phyloP scores from a whole-genome alignment of 495 filamentous ascomycete genomes.

The Cercophora scortea region DNA sequence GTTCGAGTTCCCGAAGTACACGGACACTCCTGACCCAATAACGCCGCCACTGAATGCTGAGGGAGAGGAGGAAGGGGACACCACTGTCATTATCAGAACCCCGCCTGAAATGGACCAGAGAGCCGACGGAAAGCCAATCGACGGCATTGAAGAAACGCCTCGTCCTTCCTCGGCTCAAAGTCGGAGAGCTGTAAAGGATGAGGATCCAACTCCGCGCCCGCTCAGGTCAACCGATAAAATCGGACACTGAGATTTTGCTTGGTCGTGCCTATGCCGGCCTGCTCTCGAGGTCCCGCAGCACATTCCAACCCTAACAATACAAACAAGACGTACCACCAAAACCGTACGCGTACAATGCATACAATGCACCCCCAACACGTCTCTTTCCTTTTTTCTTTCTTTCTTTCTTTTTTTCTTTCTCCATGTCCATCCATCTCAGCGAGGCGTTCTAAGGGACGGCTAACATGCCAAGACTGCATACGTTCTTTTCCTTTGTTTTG shows the following conservation, averaged over 20 bases:
- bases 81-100: conserved; percentile 17
- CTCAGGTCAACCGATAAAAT: conserved; percentile 6
- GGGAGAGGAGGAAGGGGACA: conserved; percentile 10
- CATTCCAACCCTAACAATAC: neutral
- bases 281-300: conserved; percentile 1
- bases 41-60: conserved; percentile 4
- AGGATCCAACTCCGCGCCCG: conserved; percentile 25
- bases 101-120: conserved; percentile 10
- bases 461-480: conserved; percentile 13
- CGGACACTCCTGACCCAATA: conserved; percentile 2
- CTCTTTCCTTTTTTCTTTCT: conserved; percentile 2
- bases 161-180: conserved; percentile 9
- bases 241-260: neutral
- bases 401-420: conserved; percentile 4
- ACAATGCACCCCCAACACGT: neutral
- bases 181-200: conserved; percentile 9
- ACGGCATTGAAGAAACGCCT: conserved; percentile 23
- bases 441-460: conserved; percentile 15
- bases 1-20: conserved; percentile 10
- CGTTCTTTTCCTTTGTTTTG: conserved; percentile 2
- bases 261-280: conserved; percentile 15
- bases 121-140: neutral
- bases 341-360: no score
- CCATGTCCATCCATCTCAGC: conserved; percentile 6
- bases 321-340: neutral